Evolutionary conservation across 2,329 filamentous ascomycete species (phyloP), one percentile per base, ranked within the genome.

Genomic region (Phaeosphaeriaceae sp.): DNA sequence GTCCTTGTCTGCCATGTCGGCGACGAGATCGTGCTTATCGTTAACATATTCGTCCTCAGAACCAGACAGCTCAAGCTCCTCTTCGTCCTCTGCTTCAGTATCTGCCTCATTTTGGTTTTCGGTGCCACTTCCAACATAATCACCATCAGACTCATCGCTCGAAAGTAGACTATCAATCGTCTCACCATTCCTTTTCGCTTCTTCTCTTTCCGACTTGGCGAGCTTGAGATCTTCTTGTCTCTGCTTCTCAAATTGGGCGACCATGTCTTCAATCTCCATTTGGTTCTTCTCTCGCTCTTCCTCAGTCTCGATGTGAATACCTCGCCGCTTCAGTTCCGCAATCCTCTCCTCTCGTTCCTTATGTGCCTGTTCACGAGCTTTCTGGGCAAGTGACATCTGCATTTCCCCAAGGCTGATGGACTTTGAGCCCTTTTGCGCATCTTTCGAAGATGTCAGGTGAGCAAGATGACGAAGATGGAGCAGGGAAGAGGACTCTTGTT

Each of bases 261-360:
- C 68, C 52, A 97, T 83, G 64, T 97, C 88, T 61, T 97, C 94
- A 11, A 96, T 85, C 50, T 92, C 86, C 48, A 89, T 86, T 71
- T 91, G 85, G 68, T 96, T 88, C 28, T 85, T 84, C 66, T 92
- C 89, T 16, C 90, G 85, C 71, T 99, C 92, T 72, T 97, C 93
- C 2, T 87, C 85, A 0, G 90, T 96, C 70, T 92, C 88, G 15
- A 97, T 80, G 18, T 88, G 78, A 20, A 97, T 82, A 6, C 94
- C 94, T 72, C 89, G 91, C 9, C 88, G 87, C 64, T 84, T 86
- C 33, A 99, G 81, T 60, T 87, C 82, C 47, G 90, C 85, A 16
- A 97, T 81, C 46, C 87, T 87, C 59, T 90, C 87, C 51, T 90
- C 84, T 44, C 90, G 86, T 70, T 94, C 91, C 34, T 83, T 74